Base-by-base conservation (phyloP, 2,329 filamentous ascomycete species). In the Teratosphaeria pseudoeucalypti region DNA sequence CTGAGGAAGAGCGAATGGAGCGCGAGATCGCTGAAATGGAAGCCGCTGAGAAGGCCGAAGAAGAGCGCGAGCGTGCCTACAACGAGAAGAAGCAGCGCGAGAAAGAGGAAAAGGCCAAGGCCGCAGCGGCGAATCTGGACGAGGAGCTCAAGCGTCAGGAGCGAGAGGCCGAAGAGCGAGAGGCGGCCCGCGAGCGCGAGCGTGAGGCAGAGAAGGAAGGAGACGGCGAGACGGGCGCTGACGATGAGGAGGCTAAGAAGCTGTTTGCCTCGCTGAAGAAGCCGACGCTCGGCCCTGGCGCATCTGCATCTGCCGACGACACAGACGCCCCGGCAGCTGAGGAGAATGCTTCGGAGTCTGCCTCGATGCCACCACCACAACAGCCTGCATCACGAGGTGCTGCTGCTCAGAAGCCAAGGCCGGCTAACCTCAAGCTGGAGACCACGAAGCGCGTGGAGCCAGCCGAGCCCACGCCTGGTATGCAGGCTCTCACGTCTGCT, bases 401-500 rank as follows among this genome's bases (percentile, higher is more conserved):
- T 32, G 74, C 81, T 53, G 77, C 79, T 59, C 80, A 85, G 67
- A 91, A 90, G 75, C 84, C 81, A 26, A 96, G 96, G 81, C 92
- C 94, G 56, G 85, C 88, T 61, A 87, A 90, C 53, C 85, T 99
- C 65, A 96, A 96, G 76, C 82, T 97, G 63, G 84, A 91, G 59
- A 95, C 88, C 63, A 90, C 85, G 67, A 95, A 92, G 77, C 80
- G 88, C 43, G 84, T 96, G 27, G 92, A 99, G 78, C 88, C 92
- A 57, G 86, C 90, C 57, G 92, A 96, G 75, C 92, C 92, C 16
- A 97, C 90, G 64, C 90, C 94, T 61, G 92, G 92, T 62, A 87
- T 99, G 72, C 92, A 95, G 75, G 89, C 92, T 9, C 82, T 99
- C 63, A 92, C 94, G 78, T 92, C 91, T 19, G 90, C 94, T 59